A percentile compares a stretch with the other conserved stretches of the same genome.
Evolutionary conservation across 768 basidiomycete genomes (phyloP).

Genomic region (Leucocoprinus leucothites): DNA sequence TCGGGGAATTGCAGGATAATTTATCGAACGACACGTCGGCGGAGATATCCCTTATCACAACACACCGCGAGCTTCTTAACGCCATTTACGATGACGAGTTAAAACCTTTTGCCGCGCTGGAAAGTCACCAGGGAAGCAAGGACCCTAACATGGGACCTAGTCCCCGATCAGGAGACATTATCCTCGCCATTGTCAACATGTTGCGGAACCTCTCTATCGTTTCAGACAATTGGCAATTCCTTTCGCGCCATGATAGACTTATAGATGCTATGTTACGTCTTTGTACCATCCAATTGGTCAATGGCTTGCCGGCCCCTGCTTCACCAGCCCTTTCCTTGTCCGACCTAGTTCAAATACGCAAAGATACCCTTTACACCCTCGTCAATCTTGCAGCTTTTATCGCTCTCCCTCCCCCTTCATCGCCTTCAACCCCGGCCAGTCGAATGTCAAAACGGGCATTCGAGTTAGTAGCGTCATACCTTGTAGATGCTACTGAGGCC

Average conservation of each 20-base stretch:
- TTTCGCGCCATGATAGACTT: slow-evolving; percentile 63
- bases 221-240: slow-evolving; percentile 63
- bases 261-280: slow-evolving; percentile 67
- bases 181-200: slow-evolving; percentile 73
- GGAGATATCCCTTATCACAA: slow-evolving; percentile 36
- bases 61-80: slow-evolving; percentile 64
- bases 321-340: slow-evolving; percentile 63
- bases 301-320: slow-evolving; percentile 35
- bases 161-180: slow-evolving; percentile 65
- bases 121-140: slow-evolving; percentile 45
- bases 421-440: slow-evolving; percentile 37
- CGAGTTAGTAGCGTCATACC: slow-evolving; percentile 68
- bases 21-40: slow-evolving; percentile 27
- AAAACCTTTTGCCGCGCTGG: slow-evolving; percentile 57
- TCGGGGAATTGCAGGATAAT: slow-evolving; percentile 43
- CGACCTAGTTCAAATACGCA: slow-evolving; percentile 72
- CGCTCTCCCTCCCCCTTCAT: slow-evolving; percentile 38
- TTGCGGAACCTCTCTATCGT: slow-evolving; percentile 83
- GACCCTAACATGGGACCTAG: slow-evolving; percentile 50
- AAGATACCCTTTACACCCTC: slow-evolving; percentile 72
- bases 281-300: slow-evolving; percentile 44
- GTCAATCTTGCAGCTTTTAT: slow-evolving; percentile 55
- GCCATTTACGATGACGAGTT: slow-evolving; percentile 54
- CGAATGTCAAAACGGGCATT: slow-evolving; percentile 58
- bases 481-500: slow-evolving; percentile 67